Percentiles rank a stretch among this genome's conserved stretches.
phyloP scores from a whole-genome alignment of 805 yeast genomes.

The Candida khao-thaluensis region DNA sequence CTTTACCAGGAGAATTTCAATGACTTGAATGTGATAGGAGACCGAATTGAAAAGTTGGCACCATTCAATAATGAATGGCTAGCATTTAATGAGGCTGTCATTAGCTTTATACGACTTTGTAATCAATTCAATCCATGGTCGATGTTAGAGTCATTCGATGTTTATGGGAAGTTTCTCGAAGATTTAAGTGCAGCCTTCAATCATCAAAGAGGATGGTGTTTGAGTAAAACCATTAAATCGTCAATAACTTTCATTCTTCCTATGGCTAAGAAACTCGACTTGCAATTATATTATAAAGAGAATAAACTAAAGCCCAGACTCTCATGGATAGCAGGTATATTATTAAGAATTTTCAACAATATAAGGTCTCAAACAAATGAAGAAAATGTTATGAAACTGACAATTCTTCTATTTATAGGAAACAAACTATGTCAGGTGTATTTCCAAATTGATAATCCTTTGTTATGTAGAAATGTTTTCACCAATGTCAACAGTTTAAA shows the following conservation, averaged over 20 bases:
- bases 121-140: slow-evolving; percentile 56
- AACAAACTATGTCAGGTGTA: slow-evolving; percentile 55
- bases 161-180: slow-evolving; percentile 47
- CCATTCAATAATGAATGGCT: slow-evolving; percentile 27
- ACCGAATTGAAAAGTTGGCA: background rate
- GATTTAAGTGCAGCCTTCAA: slow-evolving; percentile 52
- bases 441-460: slow-evolving; percentile 53
- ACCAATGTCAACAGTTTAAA: slow-evolving; percentile 56
- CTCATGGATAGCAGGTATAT: slow-evolving; percentile 50
- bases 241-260: slow-evolving; percentile 43
- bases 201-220: slow-evolving; percentile 34
- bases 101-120: slow-evolving; percentile 47
- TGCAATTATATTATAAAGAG: slow-evolving; percentile 43
- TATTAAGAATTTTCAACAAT: slow-evolving; percentile 60
- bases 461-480: slow-evolving; percentile 60
- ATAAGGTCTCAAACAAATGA: slow-evolving; percentile 48
- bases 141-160: slow-evolving; percentile 51
- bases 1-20: slow-evolving; percentile 9
- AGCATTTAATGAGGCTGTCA: slow-evolving; percentile 45
- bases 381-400: slow-evolving; percentile 36
- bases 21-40: slow-evolving; percentile 4
- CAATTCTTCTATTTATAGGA: slow-evolving; percentile 53
- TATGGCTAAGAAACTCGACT: slow-evolving; percentile 39
- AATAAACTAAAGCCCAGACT: slow-evolving; percentile 43
- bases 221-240: slow-evolving; percentile 34